Conservation (phyloP, 345 rosid genomes). For the Durio zibethinus region DNA sequence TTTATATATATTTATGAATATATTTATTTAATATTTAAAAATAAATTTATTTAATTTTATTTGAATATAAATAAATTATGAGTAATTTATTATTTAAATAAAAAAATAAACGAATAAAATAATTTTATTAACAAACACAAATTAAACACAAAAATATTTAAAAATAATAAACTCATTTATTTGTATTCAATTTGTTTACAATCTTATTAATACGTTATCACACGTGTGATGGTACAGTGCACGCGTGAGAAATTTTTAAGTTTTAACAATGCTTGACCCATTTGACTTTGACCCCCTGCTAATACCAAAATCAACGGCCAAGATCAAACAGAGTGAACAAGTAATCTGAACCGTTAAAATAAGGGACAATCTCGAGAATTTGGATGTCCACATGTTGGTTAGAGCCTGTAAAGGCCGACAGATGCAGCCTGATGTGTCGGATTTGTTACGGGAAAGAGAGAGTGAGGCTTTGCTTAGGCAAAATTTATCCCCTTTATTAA, state of each 20-base stretch:
- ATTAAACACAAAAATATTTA: too few species aligned
- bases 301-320: slow-evolving; percentile 13
- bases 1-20: too few species aligned
- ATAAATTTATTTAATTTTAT: too few species aligned
- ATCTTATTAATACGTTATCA: slow-evolving; percentile 21
- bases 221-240: slow-evolving; percentile 30
- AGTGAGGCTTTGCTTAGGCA: neutral
- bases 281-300: slow-evolving; percentile 14
- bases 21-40: too few species aligned
- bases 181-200: too few species aligned
- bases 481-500: neutral
- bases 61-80: too few species aligned
- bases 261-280: neutral
- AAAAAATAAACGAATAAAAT: too few species aligned
- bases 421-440: slow-evolving; percentile 30
- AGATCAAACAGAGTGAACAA: neutral
- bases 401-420: slow-evolving; percentile 35
- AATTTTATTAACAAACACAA: too few species aligned
- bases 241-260: slow-evolving; percentile 25
- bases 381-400: slow-evolving; percentile 21
- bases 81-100: too few species aligned
- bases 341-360: slow-evolving; percentile 15
- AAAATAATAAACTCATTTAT: too few species aligned
- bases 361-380: slow-evolving; percentile 24
- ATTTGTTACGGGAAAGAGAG: neutral